phyloP scores from a whole-genome alignment of 2,329 filamentous ascomycete species.

The Xylaria sp. region DNA sequence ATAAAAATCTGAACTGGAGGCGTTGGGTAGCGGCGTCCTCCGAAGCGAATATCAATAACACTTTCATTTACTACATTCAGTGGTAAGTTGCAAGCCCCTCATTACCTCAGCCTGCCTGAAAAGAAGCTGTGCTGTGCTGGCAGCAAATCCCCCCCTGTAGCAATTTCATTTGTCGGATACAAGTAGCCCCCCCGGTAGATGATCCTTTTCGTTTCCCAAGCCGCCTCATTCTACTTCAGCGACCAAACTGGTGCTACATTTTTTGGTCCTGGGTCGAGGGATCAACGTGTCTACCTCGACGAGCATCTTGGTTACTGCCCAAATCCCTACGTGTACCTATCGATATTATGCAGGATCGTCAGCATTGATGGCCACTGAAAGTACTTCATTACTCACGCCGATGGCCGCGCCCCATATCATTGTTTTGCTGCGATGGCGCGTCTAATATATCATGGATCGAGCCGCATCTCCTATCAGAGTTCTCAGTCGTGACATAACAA shows the following conservation, averaged over 20 bases:
- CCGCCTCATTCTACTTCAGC: background rate
- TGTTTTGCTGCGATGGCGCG: background rate
- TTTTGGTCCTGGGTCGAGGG: slow-evolving; percentile 1
- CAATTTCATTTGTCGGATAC: slow-evolving; percentile 4
- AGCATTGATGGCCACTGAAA: slow-evolving; percentile 1
- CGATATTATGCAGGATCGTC: background rate
- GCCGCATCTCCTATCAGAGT: background rate
- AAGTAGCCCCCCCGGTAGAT: background rate
- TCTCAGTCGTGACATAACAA: background rate
- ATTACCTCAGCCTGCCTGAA: slow-evolving; percentile 14
- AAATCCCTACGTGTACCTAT: slow-evolving; percentile 5
- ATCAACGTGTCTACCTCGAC: background rate
- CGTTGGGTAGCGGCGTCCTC: background rate
- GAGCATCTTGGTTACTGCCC: background rate
- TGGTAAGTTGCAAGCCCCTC: background rate
- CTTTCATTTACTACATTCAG: background rate
- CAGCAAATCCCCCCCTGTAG: background rate
- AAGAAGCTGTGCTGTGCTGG: background rate
- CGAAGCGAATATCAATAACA: too few relatives aligned
- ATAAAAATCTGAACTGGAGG: background rate
- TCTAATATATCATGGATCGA: background rate
- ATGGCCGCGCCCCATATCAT: background rate
- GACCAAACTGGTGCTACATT: background rate
- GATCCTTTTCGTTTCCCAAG: background rate
- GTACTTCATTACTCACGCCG: background rate